These are phyloP conservation scores for Avena insularis DNA, from an alignment of 176 grass and related monocot genomes.

Conservation along the genomic window DNA sequence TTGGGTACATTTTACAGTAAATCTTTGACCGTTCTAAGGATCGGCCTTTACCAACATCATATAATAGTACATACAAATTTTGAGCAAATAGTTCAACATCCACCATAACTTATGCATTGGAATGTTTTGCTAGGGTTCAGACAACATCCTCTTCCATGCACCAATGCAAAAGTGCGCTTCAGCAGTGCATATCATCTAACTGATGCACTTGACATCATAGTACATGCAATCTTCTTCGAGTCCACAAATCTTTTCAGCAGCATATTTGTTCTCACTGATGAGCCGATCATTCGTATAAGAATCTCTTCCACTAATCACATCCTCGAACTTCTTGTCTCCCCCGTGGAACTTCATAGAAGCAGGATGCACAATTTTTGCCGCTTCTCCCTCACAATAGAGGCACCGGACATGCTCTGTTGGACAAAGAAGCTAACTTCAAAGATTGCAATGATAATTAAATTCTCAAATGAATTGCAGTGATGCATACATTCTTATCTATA, in stretches of 20 bases:
- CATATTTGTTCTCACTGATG: background rate
- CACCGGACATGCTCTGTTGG: constrained; percentile 37
- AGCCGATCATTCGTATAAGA: background rate
- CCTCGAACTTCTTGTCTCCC: constrained; percentile 9
- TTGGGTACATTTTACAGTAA: no score
- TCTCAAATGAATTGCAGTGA: background rate
- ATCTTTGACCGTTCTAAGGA: no score
- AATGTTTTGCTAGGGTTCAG: no score
- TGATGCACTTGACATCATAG: background rate
- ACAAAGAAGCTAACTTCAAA: background rate
- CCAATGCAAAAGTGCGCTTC: no score
- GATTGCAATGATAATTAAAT: background rate
- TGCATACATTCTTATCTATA: no score
- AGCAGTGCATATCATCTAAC: background rate
- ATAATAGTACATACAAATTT: no score
- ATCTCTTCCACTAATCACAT: background rate
- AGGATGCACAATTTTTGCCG: constrained; percentile 35
- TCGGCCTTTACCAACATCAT: no score
- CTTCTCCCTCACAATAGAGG: constrained; percentile 30
- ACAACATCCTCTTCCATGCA: no score
- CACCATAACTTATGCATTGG: no score
- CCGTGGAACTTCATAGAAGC: constrained; percentile 15
- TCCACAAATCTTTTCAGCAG: background rate
- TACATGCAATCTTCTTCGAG: constrained; percentile 6
- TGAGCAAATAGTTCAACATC: no score